A percentile compares a stretch with the other conserved stretches of the same genome.
Conservation (phyloP, 768 basidiomycete genomes). For the Collybiopsis luxurians region DNA sequence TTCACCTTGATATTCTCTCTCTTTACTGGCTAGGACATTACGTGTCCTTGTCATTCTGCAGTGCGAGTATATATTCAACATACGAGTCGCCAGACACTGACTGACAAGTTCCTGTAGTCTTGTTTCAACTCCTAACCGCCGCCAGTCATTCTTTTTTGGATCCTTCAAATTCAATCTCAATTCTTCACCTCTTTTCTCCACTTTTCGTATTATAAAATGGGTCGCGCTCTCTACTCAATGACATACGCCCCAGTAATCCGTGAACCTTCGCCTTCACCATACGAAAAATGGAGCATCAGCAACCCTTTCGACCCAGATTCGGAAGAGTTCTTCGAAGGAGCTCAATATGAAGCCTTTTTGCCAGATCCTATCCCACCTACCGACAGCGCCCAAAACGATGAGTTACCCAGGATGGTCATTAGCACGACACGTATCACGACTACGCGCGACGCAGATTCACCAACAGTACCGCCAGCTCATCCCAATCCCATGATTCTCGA, state of each 20-base stretch:
- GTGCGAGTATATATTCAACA: too few species aligned
- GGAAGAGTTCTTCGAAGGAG: constrained; percentile 68
- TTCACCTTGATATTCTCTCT: too few species aligned
- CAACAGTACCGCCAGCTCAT: background rate
- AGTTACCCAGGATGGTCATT: background rate
- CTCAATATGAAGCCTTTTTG: constrained; percentile 66
- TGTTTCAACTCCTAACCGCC: too few species aligned
- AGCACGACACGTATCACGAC: background rate
- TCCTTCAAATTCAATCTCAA: too few species aligned
- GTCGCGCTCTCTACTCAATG: constrained; percentile 58
- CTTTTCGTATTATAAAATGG: constrained; percentile 35
- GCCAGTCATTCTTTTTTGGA: too few species aligned
- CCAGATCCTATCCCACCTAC: constrained; percentile 8
- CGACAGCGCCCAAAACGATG: background rate
- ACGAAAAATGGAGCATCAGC: constrained; percentile 60
- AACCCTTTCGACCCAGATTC: constrained; percentile 79
- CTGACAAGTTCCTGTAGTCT: too few species aligned
- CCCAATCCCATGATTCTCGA: constrained; percentile 3
- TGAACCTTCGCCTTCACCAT: constrained; percentile 15
- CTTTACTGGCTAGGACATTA: too few species aligned
- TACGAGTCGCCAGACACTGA: too few species aligned
- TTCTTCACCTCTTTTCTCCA: too few species aligned
- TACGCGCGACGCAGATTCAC: background rate
- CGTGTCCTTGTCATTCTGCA: too few species aligned
- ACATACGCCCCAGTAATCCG: constrained; percentile 23